Conservation (phyloP, 352 stramenopile species). For the Pythium phragmitis region DNA sequence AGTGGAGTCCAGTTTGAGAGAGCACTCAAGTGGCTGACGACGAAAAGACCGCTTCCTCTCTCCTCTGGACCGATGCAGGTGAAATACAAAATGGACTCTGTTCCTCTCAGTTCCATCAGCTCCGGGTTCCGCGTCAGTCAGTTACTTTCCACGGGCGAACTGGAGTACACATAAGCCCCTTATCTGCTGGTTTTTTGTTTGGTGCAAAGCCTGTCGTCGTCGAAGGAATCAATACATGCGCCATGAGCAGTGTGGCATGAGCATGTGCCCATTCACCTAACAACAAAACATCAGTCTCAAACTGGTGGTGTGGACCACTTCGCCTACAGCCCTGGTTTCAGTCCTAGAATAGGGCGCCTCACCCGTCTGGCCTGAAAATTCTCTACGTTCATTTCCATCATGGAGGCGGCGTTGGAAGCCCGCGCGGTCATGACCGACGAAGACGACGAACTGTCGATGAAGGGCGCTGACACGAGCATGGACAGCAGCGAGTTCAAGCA, state of each 20-base stretch:
- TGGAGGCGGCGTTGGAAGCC: conserved; percentile 18
- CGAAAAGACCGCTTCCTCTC: neutral
- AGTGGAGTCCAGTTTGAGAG: too few relatives aligned
- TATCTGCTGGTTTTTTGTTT: neutral
- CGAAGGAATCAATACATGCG: too few relatives aligned
- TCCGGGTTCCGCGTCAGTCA: neutral
- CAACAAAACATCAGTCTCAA: neutral
- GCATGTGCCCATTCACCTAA: too few relatives aligned
- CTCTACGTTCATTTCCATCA: neutral
- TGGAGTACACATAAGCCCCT: too few relatives aligned
- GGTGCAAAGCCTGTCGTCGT: too few relatives aligned
- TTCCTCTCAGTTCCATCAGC: neutral
- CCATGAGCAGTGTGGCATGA: neutral
- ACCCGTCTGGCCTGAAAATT: neutral
- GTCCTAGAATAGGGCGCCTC: neutral
- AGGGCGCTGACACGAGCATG: conserved; percentile 12
- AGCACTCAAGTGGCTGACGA: neutral
- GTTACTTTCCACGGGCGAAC: too few relatives aligned
- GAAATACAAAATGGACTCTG: conserved; percentile 6
- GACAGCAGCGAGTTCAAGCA: conserved; percentile 16
- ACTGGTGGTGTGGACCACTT: conserved; percentile 3
- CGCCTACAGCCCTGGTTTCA: neutral
- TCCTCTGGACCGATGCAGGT: neutral
- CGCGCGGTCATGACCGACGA: conserved; percentile 21
- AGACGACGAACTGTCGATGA: conserved; percentile 19